Percentiles rank a stretch among this genome's conserved stretches.
phyloP scores from a whole-genome alignment of 345 rosid species.

The Aegle marmelos region DNA sequence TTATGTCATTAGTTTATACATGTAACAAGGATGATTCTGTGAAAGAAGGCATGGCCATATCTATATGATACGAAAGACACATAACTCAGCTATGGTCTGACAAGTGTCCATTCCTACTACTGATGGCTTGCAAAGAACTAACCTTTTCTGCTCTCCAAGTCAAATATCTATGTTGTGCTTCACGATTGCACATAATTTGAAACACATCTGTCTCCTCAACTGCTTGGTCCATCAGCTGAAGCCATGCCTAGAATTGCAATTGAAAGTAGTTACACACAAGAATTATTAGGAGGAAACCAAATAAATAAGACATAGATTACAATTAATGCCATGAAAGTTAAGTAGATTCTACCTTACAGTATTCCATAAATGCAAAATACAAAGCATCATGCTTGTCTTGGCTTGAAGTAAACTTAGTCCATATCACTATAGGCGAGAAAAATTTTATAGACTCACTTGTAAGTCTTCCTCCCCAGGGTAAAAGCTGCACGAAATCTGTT shows the following conservation, averaged over 20 bases:
- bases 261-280: background rate
- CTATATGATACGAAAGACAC: background rate
- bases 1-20: background rate
- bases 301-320: background rate
- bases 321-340: slow-evolving; percentile 2
- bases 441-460: slow-evolving; percentile 77
- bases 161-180: slow-evolving; percentile 67
- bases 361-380: slow-evolving; percentile 61
- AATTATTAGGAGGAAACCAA: background rate
- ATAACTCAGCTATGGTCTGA: background rate
- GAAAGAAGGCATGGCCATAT: background rate
- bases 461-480: slow-evolving; percentile 97
- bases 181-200: slow-evolving; percentile 35
- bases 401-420: slow-evolving; percentile 59
- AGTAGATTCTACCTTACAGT: slow-evolving; percentile 47
- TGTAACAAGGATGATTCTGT: background rate
- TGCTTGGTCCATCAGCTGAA: slow-evolving; percentile 47
- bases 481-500: slow-evolving; percentile 64
- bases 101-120: background rate
- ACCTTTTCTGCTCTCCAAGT: slow-evolving; percentile 81
- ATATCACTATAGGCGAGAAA: slow-evolving; percentile 73
- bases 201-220: slow-evolving; percentile 38
- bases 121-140: background rate
- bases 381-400: slow-evolving; percentile 37
- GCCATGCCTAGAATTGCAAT: slow-evolving; percentile 51